These are phyloP conservation scores for Podila epigama DNA, from an alignment of 192 early-diverging fungal species.

Conservation along the genomic window DNA sequence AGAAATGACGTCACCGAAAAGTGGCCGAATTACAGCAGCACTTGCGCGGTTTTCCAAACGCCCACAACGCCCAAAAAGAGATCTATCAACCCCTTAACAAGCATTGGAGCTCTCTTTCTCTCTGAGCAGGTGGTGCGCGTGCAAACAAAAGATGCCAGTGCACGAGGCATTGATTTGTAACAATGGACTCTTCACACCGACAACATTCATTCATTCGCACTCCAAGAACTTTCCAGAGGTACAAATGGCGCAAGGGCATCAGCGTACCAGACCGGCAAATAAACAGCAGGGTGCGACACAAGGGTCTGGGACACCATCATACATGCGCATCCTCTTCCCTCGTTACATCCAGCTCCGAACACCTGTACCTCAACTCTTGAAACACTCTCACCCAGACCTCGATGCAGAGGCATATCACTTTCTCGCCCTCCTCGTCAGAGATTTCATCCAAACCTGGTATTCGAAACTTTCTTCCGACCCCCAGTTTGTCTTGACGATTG, in stretches of 20 bases:
- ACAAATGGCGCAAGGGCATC: slow-evolving; percentile 11
- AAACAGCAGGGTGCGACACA: slow-evolving; percentile 9
- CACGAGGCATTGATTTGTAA: no score
- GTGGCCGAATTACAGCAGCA: no score
- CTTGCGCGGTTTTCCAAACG: no score
- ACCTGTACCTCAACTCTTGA: slow-evolving; percentile 46
- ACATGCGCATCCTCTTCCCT: slow-evolving; percentile 51
- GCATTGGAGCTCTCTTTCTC: no score
- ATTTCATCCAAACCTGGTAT: slow-evolving; percentile 64
- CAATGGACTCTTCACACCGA: no score
- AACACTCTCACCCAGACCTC: slow-evolving; percentile 50
- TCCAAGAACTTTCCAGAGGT: not conserved
- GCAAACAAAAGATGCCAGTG: no score
- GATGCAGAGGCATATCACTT: slow-evolving; percentile 62
- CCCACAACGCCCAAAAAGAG: slow-evolving; percentile 4
- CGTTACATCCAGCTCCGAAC: slow-evolving; percentile 38
- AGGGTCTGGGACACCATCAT: slow-evolving; percentile 6
- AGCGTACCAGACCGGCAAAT: slow-evolving; percentile 10
- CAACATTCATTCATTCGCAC: slow-evolving; percentile 4
- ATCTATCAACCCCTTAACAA: no score
- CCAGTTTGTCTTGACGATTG: slow-evolving; percentile 48
- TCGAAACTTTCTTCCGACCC: slow-evolving; percentile 53
- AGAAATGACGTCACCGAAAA: no score
- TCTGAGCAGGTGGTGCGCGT: no score
- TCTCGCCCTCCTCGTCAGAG: slow-evolving; percentile 54